Base-by-base conservation (phyloP, 768 basidiomycete genomes). In the Kwoniella sp. region DNA sequence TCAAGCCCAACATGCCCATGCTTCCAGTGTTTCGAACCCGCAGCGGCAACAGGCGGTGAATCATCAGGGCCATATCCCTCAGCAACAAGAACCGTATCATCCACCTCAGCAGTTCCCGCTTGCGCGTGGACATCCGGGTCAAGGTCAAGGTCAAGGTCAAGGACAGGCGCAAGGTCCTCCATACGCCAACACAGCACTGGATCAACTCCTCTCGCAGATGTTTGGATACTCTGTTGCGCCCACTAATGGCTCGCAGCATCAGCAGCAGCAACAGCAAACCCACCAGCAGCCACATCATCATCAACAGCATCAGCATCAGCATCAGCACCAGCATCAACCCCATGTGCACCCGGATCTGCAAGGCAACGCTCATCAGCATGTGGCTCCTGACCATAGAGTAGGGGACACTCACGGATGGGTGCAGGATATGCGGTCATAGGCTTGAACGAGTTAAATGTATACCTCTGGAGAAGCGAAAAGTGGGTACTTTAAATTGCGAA, bases 201-300 rank as follows among this genome's bases (percentile, higher is more conserved):
- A 76, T 67, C 64, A 67, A 27, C 50, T 73, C 0, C 52, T 76
- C 13, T 68, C 69, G 2, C 61, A 76, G 40, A 71, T 72, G 58
- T 76, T 76, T 63, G 60, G 59, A 29, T 76, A 76, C 51, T 25
- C 49, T 19, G 54, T 51, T 8, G 37, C 59, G 2, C 37, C 59
- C 13, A 51, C 15, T 30, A 10, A 46, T 17, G 22, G 13, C n/a
- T 19, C 19, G 47, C 47, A 59, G 44, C 40, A 22, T 37, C 56
- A 58, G 36, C 55, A 56, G 22, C 55, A 40, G 4, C 56, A 58
- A 27, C 56, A 58, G 46, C 56, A 58, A 12, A 10, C 25, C 25
- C 56, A 58, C 17, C 33, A 33, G 33, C 33, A 33, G n/a, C 7
- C 33, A 10, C 40, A 44, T 44, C 40, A 44, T 6, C 17, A 9